A percentile compares a stretch with the other conserved stretches of the same genome.
Evolutionary conservation across 345 rosid genomes (phyloP).

Genomic region (Rhizophora apiculata): DNA sequence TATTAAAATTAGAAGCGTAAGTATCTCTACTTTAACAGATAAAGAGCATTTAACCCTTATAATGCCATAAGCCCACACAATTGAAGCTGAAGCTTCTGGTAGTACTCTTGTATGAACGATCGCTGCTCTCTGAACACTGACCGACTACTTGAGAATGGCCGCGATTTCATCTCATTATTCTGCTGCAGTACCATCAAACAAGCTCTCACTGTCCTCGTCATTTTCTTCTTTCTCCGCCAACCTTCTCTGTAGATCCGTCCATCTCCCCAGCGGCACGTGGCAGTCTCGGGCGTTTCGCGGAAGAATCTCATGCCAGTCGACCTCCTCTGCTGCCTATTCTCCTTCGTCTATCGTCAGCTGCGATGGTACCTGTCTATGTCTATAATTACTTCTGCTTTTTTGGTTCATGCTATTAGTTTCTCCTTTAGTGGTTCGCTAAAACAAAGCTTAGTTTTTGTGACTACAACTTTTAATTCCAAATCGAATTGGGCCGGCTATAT

Average conservation of each 20-base stretch:
- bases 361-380: slow-evolving; percentile 32
- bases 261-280: slow-evolving; percentile 19
- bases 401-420: background rate
- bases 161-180: slow-evolving; percentile 50
- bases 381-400: background rate
- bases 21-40: too few species aligned
- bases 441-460: too few species aligned
- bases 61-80: too few species aligned
- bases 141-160: slow-evolving; percentile 41
- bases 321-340: slow-evolving; percentile 49
- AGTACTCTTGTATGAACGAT: too few species aligned
- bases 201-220: slow-evolving; percentile 36
- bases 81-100: too few species aligned
- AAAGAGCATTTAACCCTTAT: too few species aligned
- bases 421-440: background rate
- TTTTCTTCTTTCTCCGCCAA: slow-evolving; percentile 36
- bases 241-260: slow-evolving; percentile 27
- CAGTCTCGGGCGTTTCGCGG: slow-evolving; percentile 12
- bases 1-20: too few species aligned
- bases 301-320: slow-evolving; percentile 56
- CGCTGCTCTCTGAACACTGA: too few species aligned
- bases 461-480: too few species aligned
- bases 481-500: too few species aligned
- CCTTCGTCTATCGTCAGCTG: slow-evolving; percentile 40
- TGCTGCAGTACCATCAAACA: slow-evolving; percentile 32